These are phyloP conservation scores for Haematococcus lacustris DNA, from an alignment of 139 green algal species.

Conservation along the genomic window DNA sequence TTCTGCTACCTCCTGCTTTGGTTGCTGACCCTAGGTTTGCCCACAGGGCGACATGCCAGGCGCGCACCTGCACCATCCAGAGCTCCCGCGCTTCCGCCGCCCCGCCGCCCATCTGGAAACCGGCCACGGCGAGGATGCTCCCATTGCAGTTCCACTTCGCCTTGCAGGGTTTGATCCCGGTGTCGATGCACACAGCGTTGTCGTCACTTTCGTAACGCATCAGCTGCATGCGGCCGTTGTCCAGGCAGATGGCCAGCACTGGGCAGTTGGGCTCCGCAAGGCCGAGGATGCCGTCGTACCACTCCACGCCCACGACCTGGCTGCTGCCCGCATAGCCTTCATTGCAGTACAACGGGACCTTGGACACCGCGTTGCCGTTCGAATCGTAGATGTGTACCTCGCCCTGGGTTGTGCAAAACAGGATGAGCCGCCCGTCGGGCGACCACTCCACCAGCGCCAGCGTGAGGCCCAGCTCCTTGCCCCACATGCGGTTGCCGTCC, in stretches of 20 bases:
- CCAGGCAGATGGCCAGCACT: conserved; percentile 57
- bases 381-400: conserved; percentile 71
- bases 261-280: conserved; percentile 56
- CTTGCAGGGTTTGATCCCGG: conserved; percentile 46
- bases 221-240: conserved; percentile 70
- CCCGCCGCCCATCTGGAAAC: conserved; percentile 35
- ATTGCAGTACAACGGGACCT: conserved; percentile 62
- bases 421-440: conserved; percentile 54
- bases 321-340: conserved; percentile 40
- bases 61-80: conserved; percentile 46
- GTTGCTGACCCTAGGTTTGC: too few species aligned
- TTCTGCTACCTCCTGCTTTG: too few species aligned
- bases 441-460: conserved; percentile 67
- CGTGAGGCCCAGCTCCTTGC: conserved; percentile 52
- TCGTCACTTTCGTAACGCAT: conserved; percentile 33
- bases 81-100: conserved; percentile 22
- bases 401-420: conserved; percentile 51
- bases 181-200: conserved; percentile 54
- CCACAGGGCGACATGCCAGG: too few species aligned
- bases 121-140: conserved; percentile 55
- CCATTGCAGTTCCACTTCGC: conserved; percentile 68
- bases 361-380: conserved; percentile 66
- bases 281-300: conserved; percentile 64
- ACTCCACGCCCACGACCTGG: conserved; percentile 62
- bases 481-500: conserved; percentile 78